phyloP scores from a whole-genome alignment of 108 stramenopile species.

The Phaeodactylum tricornutum region DNA sequence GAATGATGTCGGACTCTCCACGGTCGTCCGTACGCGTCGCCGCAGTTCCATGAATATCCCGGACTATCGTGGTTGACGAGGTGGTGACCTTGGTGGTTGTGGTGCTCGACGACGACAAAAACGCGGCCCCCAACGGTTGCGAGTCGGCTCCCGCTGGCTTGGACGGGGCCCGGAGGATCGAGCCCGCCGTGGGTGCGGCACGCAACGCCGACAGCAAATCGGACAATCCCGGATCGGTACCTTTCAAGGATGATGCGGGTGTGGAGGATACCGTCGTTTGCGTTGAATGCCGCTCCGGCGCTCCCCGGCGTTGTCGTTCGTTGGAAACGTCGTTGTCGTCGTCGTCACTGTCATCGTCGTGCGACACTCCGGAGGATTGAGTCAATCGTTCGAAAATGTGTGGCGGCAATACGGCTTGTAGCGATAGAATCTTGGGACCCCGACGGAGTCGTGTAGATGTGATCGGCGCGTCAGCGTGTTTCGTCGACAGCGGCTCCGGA shows the following conservation, averaged over 20 bases:
- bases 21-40: not conserved
- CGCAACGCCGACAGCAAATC: conserved; percentile 5
- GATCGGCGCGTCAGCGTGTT: not conserved
- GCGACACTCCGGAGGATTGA: conserved; percentile 10
- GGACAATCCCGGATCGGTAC: conserved; percentile 3
- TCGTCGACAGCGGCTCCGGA: too few relatives aligned
- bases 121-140: conserved; percentile 14
- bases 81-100: conserved; percentile 6
- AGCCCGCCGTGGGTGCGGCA: not conserved
- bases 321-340: not conserved
- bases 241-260: not conserved
- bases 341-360: conserved; percentile 7
- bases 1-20: not conserved
- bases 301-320: not conserved
- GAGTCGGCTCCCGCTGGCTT: not conserved
- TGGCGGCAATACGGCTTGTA: conserved; percentile 26
- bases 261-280: not conserved
- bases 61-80: conserved; percentile 10
- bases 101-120: conserved; percentile 11
- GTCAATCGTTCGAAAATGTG: conserved; percentile 29
- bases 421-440: conserved; percentile 1
- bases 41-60: conserved; percentile 12
- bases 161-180: not conserved
- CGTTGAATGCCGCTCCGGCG: conserved; percentile 1
- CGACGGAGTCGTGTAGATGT: too few relatives aligned